Conservation (phyloP, 495 filamentous ascomycete genomes). For the Penicillium fimorum region DNA sequence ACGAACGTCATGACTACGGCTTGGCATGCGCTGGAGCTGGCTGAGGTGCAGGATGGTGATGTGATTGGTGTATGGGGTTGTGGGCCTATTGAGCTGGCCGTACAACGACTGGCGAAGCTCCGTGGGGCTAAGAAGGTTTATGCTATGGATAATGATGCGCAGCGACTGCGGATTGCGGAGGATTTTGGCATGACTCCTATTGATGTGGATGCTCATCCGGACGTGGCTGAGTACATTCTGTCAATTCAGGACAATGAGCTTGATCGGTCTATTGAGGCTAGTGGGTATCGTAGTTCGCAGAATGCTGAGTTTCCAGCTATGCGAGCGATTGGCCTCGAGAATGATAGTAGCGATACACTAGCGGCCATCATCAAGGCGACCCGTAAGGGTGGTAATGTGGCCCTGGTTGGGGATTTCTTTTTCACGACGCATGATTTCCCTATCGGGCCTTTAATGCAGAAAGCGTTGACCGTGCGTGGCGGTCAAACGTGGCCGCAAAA, state of each 20-base stretch:
- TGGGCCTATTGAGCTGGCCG: constrained; percentile 32
- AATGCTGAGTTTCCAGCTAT: constrained; percentile 22
- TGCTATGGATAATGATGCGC: constrained; percentile 32
- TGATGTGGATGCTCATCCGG: constrained; percentile 23
- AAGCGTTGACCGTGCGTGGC: constrained; percentile 30
- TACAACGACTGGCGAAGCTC: constrained; percentile 25
- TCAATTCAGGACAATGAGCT: constrained; percentile 32
- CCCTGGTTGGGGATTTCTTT: constrained; percentile 36
- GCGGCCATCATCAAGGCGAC: constrained; percentile 30
- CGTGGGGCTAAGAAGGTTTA: constrained; percentile 32
- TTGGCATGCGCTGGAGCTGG: constrained; percentile 35
- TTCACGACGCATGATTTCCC: constrained; percentile 30
- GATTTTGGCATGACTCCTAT: constrained; percentile 28
- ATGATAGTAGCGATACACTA: constrained; percentile 29
- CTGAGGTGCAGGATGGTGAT: constrained; percentile 37
- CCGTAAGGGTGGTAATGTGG: constrained; percentile 33
- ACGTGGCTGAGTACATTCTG: constrained; percentile 31
- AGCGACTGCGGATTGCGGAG: constrained; percentile 27
- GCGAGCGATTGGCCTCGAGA: constrained; percentile 24
- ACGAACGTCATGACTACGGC: constrained; percentile 38
- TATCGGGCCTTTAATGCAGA: constrained; percentile 29
- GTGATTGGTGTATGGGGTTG: constrained; percentile 46
- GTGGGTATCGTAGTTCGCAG: constrained; percentile 31
- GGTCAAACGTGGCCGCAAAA: constrained; percentile 27
- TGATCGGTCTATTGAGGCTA: constrained; percentile 37